These are phyloP conservation scores for Cyclocybe cylindracea DNA, from an alignment of 768 basidiomycete genomes.

Conservation along the genomic window DNA sequence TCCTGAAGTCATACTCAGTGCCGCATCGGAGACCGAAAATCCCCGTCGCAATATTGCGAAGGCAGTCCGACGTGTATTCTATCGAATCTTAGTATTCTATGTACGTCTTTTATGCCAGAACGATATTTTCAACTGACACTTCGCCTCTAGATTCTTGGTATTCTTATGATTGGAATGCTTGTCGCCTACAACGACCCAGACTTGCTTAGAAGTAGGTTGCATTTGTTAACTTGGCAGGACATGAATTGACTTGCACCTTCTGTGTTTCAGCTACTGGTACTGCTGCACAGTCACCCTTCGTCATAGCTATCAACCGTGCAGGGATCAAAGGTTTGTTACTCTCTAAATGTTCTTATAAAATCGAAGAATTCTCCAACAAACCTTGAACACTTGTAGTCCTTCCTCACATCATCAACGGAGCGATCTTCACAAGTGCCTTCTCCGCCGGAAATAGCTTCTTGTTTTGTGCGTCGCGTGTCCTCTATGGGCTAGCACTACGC, in stretches of 20 bases:
- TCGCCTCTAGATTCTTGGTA: conserved; percentile 56
- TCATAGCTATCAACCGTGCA: conserved; percentile 74
- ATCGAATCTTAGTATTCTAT: conserved; percentile 80
- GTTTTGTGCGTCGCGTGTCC: conserved; percentile 54
- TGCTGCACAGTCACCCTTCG: conserved; percentile 83
- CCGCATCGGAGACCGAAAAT: conserved; percentile 76
- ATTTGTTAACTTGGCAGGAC: not conserved
- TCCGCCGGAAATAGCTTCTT: conserved; percentile 70
- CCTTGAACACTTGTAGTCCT: conserved; percentile 39
- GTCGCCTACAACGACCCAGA: conserved; percentile 65
- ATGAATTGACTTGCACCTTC: not conserved
- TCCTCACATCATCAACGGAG: conserved; percentile 72
- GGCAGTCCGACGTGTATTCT: conserved; percentile 77
- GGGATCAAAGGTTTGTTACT: conserved; percentile 57
- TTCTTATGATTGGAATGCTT: conserved; percentile 77
- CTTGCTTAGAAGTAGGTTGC: conserved; percentile 41
- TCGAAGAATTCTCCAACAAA: conserved; percentile 16
- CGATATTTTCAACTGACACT: not conserved
- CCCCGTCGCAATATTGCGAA: conserved; percentile 80
- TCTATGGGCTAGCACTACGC: conserved; percentile 53
- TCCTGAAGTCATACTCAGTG: conserved; percentile 33
- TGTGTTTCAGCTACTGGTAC: conserved; percentile 43
- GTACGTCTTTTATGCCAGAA: conserved; percentile 29
- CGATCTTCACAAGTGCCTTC: conserved; percentile 70
- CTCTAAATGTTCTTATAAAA: not conserved